These are phyloP conservation scores for Alternaria longipes DNA, from an alignment of 2,329 filamentous ascomycete genomes.

Conservation along the genomic window DNA sequence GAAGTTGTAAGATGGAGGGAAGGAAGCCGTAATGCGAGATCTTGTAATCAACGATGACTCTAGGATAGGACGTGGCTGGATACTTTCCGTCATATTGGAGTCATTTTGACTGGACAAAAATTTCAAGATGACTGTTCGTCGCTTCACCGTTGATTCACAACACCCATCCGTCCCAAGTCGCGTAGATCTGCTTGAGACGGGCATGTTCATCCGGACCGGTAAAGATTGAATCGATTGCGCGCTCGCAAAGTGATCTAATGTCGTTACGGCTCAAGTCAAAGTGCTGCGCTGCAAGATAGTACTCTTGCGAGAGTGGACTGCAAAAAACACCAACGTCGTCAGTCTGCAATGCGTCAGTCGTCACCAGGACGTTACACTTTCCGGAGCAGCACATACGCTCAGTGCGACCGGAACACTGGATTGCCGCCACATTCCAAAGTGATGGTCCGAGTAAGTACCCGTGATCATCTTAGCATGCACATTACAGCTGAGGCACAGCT, in stretches of 20 bases:
- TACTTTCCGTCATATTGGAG: neutral
- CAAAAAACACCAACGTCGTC: constrained; percentile 86
- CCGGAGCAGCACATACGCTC: constrained; percentile 64
- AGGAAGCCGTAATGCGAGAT: neutral
- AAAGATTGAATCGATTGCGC: constrained; percentile 73
- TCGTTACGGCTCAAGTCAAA: constrained; percentile 66
- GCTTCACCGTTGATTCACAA: neutral
- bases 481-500: constrained; percentile 83
- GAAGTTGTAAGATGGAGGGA: neutral
- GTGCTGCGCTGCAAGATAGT: constrained; percentile 74
- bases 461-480: constrained; percentile 77
- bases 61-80: neutral
- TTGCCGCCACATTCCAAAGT: constrained; percentile 77
- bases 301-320: constrained; percentile 79
- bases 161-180: constrained; percentile 33
- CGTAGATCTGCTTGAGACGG: constrained; percentile 54
- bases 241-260: constrained; percentile 66
- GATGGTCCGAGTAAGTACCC: constrained; percentile 72
- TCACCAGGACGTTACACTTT: neutral
- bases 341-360: constrained; percentile 63
- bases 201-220: constrained; percentile 68
- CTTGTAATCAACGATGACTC: neutral
- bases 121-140: neutral
- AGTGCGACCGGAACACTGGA: constrained; percentile 67
- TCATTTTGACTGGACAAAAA: neutral